These are phyloP conservation scores for Botrytis aclada DNA, from an alignment of 2,329 filamentous ascomycete genomes.

Conservation along the genomic window DNA sequence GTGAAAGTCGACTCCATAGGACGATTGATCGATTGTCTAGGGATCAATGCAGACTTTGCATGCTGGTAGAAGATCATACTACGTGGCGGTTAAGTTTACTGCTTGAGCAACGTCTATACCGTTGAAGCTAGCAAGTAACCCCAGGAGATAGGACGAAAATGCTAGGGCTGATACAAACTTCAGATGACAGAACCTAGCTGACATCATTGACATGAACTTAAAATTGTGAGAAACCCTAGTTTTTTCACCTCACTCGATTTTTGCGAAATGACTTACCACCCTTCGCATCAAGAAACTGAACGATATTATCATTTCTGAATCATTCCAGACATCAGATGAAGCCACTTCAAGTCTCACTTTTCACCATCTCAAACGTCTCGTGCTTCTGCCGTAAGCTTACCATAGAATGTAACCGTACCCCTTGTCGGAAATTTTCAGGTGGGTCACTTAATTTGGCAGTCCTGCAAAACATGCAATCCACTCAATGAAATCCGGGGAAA, in stretches of 20 bases:
- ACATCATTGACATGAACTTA: not conserved
- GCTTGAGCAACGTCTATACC: too few relatives aligned
- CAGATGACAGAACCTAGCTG: constrained; percentile 6
- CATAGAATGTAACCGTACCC: not conserved
- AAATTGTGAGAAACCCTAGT: not conserved
- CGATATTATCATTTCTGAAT: not conserved
- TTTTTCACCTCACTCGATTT: not conserved
- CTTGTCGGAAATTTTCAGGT: not conserved
- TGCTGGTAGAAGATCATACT: constrained; percentile 17
- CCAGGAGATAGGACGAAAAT: constrained; percentile 1
- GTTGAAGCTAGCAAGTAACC: not conserved
- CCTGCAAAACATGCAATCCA: constrained; percentile 3
- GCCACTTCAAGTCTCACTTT: constrained; percentile 4
- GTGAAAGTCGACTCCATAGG: not conserved
- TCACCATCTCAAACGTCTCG: not conserved
- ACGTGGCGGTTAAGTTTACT: constrained; percentile 1
- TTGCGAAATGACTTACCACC: not conserved
- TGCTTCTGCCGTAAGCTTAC: not conserved
- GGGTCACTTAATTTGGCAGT: not conserved
- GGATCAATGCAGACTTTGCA: not conserved
- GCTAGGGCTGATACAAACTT: constrained; percentile 9
- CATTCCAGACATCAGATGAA: constrained; percentile 14
- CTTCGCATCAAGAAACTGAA: not conserved
- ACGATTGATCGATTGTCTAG: not conserved
- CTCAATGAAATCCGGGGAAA: constrained; percentile 12